Conservation (phyloP, 345 rosid species). For the Psidium guajava region DNA sequence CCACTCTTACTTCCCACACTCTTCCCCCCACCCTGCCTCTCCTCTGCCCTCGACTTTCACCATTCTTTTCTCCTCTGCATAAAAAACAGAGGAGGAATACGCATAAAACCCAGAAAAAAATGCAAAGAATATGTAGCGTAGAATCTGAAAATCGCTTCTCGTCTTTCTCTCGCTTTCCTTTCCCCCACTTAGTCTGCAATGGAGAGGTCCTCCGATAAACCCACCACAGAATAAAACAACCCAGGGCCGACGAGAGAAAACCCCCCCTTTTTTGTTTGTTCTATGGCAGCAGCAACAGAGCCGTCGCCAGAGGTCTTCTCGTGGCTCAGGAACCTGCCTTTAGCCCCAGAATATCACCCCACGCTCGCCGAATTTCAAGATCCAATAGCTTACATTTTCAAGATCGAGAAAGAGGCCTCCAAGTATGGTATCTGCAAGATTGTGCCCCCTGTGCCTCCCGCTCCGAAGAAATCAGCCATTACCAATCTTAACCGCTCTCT, state of each 20-base stretch:
- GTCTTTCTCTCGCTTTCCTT: neutral
- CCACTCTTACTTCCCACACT: slow-evolving; percentile 3
- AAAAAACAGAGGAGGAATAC: slow-evolving; percentile 10
- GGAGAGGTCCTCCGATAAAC: neutral
- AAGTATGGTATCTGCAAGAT: slow-evolving; percentile 96
- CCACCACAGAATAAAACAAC: neutral
- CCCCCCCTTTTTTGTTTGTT: neutral
- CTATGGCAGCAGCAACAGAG: slow-evolving; percentile 13
- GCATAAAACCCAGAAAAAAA: neutral
- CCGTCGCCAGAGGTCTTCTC: slow-evolving; percentile 54
- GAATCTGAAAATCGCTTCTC: neutral
- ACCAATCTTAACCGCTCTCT: slow-evolving; percentile 77
- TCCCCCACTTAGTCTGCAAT: neutral
- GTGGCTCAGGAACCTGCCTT: slow-evolving; percentile 83
- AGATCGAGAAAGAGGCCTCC: slow-evolving; percentile 94
- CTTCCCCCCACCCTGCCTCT: slow-evolving; percentile 22
- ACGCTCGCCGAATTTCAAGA: slow-evolving; percentile 88
- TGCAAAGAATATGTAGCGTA: neutral
- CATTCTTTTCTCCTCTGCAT: slow-evolving; percentile 19
- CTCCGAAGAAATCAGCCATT: slow-evolving; percentile 60
- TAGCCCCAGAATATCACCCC: slow-evolving; percentile 92
- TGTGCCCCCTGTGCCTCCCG: slow-evolving; percentile 67
- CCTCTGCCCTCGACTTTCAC: slow-evolving; percentile 23
- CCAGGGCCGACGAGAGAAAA: neutral
- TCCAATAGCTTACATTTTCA: slow-evolving; percentile 97